These are phyloP conservation scores for Glycine tomentella DNA, from an alignment of 306 rosid genomes.

Conservation along the genomic window DNA sequence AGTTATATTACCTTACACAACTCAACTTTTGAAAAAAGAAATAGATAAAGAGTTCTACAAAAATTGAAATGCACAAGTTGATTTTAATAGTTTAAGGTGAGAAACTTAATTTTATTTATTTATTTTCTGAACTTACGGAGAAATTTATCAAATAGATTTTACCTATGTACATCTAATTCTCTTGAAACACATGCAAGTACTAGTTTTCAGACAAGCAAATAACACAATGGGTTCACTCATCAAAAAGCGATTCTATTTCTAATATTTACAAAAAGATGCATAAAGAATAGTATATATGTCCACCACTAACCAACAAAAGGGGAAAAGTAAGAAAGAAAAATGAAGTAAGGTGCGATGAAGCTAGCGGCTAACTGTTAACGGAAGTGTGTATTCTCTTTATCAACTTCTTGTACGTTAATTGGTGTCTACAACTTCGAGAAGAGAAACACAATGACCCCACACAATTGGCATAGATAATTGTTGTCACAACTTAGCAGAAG, in stretches of 20 bases:
- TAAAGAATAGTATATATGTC: neutral
- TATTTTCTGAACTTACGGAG: no score
- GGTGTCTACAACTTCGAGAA: conserved; percentile 14
- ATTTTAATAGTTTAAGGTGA: no score
- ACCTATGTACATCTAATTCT: neutral
- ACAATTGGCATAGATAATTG: neutral
- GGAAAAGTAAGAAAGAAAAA: neutral
- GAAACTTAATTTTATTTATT: no score
- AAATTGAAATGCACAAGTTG: no score
- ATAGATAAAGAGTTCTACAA: no score
- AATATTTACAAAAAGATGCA: neutral
- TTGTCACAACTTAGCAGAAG: conserved; percentile 10
- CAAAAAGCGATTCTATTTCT: conserved; percentile 1
- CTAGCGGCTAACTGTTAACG: neutral
- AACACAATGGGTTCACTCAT: neutral
- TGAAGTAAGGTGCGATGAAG: neutral
- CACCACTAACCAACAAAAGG: conserved; percentile 13
- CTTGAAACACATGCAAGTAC: neutral
- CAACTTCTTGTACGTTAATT: conserved; percentile 2
- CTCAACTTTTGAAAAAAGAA: no score
- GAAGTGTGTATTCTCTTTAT: conserved; percentile 31
- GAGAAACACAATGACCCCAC: conserved; percentile 41
- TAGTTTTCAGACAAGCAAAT: neutral
- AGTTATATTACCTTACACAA: no score
- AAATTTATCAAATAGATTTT: no score